phyloP scores from a whole-genome alignment of 208 protist species.

The Acanthamoeba culbertsoni region DNA sequence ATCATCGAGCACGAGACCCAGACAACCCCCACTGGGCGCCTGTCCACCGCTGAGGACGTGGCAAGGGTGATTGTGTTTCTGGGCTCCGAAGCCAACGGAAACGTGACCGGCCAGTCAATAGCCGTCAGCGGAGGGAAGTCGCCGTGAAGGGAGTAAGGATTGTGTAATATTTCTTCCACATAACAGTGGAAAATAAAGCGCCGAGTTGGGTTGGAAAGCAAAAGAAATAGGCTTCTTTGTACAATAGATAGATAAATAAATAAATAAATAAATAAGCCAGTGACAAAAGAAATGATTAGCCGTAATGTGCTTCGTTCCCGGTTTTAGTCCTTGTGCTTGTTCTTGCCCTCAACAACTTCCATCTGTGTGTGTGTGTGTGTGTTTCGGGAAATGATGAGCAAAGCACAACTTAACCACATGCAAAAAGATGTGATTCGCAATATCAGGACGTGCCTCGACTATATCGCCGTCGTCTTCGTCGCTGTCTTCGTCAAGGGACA shows the following conservation, averaged over 20 bases:
- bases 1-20: background rate
- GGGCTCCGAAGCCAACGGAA: background rate
- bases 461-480: constrained; percentile 10
- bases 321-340: too few relatives aligned
- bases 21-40: background rate
- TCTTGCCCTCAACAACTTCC: too few relatives aligned
- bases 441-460: background rate
- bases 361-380: too few relatives aligned
- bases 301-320: too few relatives aligned
- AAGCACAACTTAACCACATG: too few relatives aligned
- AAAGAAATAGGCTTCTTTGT: background rate
- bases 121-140: background rate
- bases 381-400: too few relatives aligned
- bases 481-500: background rate
- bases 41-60: background rate
- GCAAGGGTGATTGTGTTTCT: constrained; percentile 1
- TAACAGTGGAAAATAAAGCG: too few relatives aligned
- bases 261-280: background rate
- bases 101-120: background rate
- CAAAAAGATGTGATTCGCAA: too few relatives aligned
- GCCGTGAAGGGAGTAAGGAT: too few relatives aligned
- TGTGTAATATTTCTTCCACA: too few relatives aligned
- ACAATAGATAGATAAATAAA: too few relatives aligned
- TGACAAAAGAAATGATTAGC: background rate
- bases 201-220: too few relatives aligned